Evolutionary conservation across 75 land plant species (phyloP), one percentile per base, ranked within the genome.

Genomic region (Chamaecyparis obtusa): DNA sequence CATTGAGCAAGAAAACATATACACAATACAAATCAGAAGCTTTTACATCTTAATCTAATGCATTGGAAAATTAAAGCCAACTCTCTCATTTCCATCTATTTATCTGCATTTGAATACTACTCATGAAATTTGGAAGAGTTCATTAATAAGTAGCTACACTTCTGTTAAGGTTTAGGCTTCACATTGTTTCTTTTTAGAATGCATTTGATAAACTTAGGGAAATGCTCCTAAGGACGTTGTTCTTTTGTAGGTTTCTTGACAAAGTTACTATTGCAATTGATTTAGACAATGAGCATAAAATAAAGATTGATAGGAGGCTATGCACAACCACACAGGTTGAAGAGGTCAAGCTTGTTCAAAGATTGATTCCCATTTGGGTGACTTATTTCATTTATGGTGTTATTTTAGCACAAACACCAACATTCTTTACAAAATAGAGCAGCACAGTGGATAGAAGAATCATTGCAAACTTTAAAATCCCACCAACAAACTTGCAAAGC

Each of bases 231-330:
- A 24, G 21, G 24, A 15, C 24, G 2, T 9, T 79, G 5, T 79
- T 39, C 0, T 21, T 19, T 79, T 39, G 89, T 87, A 92, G 92
- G 80, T 90, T 89, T 75, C 80, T 90, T 33, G 88, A 90, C 90
- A 88, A 92, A 85, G 94, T 91, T 11, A 89, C 91, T 35, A 43
- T 88, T 41, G 84, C 24, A 6, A 49, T 35, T 69, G 84, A 51
- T 33, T 85, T 86, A 1, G 33, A 39, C 1, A 11, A 30, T 32
- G n/a, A 49, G n/a, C n/a, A n/a, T n/a, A n/a, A n/a, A 44, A 51
- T 30, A 76, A 14, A 54, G 13, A 90, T 60, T 36, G 85, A 86
- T 36, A 87, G 91, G 91, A 86, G 32, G 55, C 57, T 90, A 8
- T 83, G 83, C 21, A 84, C 89, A 35, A 88, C 89, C 24, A 87